These are phyloP conservation scores for Lonicera japonica DNA, from an alignment of 129 eudicot species.

Conservation along the genomic window DNA sequence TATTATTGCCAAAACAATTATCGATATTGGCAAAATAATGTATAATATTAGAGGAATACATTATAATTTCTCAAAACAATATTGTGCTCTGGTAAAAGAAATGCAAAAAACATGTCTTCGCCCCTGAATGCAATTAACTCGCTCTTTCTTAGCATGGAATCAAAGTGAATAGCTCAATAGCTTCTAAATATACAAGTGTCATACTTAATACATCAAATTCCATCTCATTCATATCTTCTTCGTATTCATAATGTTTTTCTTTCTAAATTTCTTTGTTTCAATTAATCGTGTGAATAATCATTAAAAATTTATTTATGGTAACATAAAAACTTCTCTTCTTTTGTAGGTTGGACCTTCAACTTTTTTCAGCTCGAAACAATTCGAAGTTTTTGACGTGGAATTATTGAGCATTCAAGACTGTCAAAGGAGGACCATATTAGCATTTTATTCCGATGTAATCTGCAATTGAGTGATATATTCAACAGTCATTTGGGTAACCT, in stretches of 20 bases:
- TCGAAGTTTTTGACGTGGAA: constrained; percentile 96
- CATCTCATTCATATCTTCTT: not conserved
- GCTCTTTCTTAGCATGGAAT: no score
- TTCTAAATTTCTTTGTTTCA: not conserved
- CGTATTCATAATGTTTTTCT: not conserved
- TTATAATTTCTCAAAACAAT: no score
- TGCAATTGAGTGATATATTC: constrained; percentile 41
- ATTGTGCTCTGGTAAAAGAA: no score
- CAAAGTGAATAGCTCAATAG: no score
- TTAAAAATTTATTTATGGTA: no score
- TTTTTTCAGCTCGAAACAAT: constrained; percentile 91
- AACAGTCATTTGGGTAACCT: not conserved
- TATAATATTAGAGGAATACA: no score
- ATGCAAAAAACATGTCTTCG: no score
- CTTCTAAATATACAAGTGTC: not conserved
- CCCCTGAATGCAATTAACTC: no score
- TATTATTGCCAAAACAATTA: no score
- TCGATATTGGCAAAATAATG: no score
- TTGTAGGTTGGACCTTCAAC: constrained; percentile 95
- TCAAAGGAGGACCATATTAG: constrained; percentile 71
- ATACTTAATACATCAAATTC: no score
- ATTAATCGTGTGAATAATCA: no score
- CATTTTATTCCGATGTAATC: constrained; percentile 84
- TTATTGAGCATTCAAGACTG: constrained; percentile 75
- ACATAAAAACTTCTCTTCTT: not conserved